Percentiles rank a stretch among this genome's conserved stretches.
phyloP scores from a whole-genome alignment of 2,329 filamentous ascomycete species.

The Trichophyton benhamiae region DNA sequence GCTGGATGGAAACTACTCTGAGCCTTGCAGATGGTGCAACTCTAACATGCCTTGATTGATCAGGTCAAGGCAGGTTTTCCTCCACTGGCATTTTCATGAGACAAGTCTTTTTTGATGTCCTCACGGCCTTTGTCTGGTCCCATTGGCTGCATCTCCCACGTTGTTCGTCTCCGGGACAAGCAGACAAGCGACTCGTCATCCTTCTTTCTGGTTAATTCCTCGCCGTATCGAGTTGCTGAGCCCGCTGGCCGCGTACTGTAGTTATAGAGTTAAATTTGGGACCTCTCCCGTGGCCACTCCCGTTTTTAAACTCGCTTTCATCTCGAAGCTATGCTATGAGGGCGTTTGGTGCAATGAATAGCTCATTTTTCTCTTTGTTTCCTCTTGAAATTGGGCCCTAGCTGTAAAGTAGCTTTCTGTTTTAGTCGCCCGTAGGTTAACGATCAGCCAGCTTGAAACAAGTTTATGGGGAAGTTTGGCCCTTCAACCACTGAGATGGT shows the following conservation, averaged over 20 bases:
- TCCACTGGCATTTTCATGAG: not conserved
- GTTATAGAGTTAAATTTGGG: no score
- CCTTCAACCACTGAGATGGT: not conserved
- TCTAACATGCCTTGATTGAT: slow-evolving; percentile 3
- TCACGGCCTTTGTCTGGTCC: not conserved
- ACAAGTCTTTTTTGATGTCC: no score
- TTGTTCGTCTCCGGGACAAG: not conserved
- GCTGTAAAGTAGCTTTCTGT: not conserved
- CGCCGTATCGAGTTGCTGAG: not conserved
- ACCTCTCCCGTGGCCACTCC: not conserved
- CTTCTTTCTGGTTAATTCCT: not conserved
- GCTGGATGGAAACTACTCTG: slow-evolving; percentile 1
- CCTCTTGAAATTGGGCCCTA: not conserved
- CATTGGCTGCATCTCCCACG: not conserved
- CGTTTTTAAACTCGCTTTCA: not conserved
- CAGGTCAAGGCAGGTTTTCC: not conserved
- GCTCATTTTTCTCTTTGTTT: not conserved
- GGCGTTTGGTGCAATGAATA: not conserved
- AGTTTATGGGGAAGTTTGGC: not conserved
- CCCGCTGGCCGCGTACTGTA: no score
- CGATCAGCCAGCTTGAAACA: not conserved
- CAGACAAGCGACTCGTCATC: not conserved
- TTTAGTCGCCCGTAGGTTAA: not conserved
- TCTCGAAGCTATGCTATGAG: not conserved
- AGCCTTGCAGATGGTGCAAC: not conserved